phyloP scores from a whole-genome alignment of 2,329 filamentous ascomycete genomes.

The Sarocladium oryzae region DNA sequence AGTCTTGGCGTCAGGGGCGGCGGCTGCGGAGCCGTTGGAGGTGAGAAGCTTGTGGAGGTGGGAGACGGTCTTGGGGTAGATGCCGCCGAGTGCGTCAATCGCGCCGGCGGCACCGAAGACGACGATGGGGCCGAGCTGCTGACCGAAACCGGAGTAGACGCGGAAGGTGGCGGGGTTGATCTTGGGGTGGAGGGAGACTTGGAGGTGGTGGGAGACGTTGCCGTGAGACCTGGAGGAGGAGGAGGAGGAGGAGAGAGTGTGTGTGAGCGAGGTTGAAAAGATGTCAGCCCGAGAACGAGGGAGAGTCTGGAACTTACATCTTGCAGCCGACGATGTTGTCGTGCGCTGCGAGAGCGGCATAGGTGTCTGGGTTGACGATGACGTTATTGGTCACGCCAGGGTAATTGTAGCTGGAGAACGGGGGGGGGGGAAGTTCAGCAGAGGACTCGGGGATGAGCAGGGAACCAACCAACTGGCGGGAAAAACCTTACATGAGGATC shows the following conservation, averaged over 20 bases:
- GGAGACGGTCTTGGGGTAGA: conserved; percentile 58
- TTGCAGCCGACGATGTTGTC: conserved; percentile 64
- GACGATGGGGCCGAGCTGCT: conserved; percentile 59
- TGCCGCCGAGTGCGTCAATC: conserved; percentile 59
- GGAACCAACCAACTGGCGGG: background rate
- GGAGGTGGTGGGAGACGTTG: conserved; percentile 56
- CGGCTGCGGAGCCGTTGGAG: conserved; percentile 20
- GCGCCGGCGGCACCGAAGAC: conserved; percentile 57
- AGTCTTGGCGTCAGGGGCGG: conserved; percentile 31
- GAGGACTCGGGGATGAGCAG: background rate
- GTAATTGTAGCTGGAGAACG: conserved; percentile 41
- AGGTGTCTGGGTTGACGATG: conserved; percentile 51
- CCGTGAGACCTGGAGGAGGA: conserved; percentile 55
- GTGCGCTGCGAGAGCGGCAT: conserved; percentile 50
- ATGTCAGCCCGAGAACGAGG: no score
- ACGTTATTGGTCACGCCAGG: conserved; percentile 61
- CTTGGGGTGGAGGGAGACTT: conserved; percentile 53
- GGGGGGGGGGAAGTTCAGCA: background rate
- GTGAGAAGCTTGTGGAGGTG: conserved; percentile 44
- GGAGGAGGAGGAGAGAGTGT: background rate
- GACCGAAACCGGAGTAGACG: conserved; percentile 59
- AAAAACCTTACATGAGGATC: conserved; percentile 47
- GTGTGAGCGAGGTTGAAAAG: no score
- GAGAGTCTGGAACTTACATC: conserved; percentile 31
- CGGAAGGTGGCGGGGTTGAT: conserved; percentile 57